Base-by-base conservation (phyloP, 23 red algal species). In the Porphyridium purpureum region DNA sequence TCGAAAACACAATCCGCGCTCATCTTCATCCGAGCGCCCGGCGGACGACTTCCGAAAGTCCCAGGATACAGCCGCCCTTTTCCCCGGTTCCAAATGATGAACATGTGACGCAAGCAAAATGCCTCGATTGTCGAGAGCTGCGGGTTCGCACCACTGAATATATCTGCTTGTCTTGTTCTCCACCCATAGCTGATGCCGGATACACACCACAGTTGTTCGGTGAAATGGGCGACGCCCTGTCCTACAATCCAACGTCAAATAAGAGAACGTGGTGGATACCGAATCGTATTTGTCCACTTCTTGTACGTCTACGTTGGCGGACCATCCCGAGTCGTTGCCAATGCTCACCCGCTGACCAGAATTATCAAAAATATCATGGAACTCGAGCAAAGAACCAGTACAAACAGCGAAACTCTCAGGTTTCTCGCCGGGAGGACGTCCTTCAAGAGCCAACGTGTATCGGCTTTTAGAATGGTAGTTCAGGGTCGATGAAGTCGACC, bases 101-200 rank as follows among this genome's bases (percentile, higher is more conserved):
- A 72, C 47, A 21, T 27, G 26, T 17, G 57, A 47, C 15, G 58
- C 63, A 7, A 67, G 31, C 42, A 50, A 64, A 48, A 67, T 80
- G 21, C 68, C 68, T 22, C 60, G 56, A 2, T 47, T 44, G 29
- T 67, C 60, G 19, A 78, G 28, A 1, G 77, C 60, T 35, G 49
- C 44, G 53, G 77, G 26, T 49, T 94, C 77, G 23, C 77, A 82
- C 64, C 59, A 94, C 57, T 94, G 70, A 4, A 94, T 35, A 49
- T 52, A 41, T 48, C 34, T 49, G 6, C 51, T 29, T 21, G 78
- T 80, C 33, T 58, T 48, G 58, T 94, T 94, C 48, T 67, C 59
- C 21, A 94, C 59, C 50, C 88, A 73, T 14, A 69, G 38, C 22
- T 50, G 23, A 36, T 85, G 75, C 7, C 78, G 78, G 55, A 94